These are phyloP conservation scores for Candida chauliodis DNA, from an alignment of 805 yeast genomes.

Conservation along the genomic window DNA sequence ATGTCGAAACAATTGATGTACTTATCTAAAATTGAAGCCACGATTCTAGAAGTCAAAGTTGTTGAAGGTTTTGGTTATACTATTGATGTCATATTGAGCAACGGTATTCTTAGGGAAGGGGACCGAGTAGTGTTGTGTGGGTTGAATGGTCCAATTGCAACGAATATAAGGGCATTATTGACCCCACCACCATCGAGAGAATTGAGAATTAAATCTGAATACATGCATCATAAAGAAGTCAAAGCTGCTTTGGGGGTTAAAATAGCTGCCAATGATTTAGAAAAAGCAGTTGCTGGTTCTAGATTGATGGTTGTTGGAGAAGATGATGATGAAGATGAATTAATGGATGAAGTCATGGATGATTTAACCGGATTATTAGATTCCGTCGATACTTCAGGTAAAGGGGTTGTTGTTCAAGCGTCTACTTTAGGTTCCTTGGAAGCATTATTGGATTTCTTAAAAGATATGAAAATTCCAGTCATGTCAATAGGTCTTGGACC, in stretches of 20 bases:
- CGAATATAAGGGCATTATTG: conserved; percentile 89
- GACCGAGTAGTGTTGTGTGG: conserved; percentile 96
- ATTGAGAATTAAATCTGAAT: conserved; percentile 93
- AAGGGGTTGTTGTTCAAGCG: conserved; percentile 98
- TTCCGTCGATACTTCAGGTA: conserved; percentile 91
- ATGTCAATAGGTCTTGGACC: conserved; percentile 99
- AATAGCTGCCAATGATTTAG: conserved; percentile 96
- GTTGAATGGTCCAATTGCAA: conserved; percentile 96
- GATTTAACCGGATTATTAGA: conserved; percentile 92
- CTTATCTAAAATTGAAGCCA: conserved; percentile 89
- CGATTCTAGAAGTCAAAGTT: conserved; percentile 95
- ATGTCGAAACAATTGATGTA: conserved; percentile 99
- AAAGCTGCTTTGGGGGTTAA: conserved; percentile 99
- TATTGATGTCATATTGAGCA: conserved; percentile 95
- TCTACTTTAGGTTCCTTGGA: conserved; percentile 97
- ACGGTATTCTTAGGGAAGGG: conserved; percentile 93
- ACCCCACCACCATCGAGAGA: conserved; percentile 98
- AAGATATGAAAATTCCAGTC: conserved; percentile 98
- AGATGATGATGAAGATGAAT: conserved; percentile 95
- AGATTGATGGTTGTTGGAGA: conserved; percentile 92
- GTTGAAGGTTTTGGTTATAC: conserved; percentile 99
- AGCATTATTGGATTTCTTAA: conserved; percentile 93
- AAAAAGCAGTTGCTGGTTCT: conserved; percentile 99
- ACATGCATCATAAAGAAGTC: conserved; percentile 94
- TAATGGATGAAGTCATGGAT: conserved; percentile 98